A percentile compares a stretch with the other conserved stretches of the same genome.
Conservation (phyloP, 306 rosid genomes). For the Begonia masoniana region DNA sequence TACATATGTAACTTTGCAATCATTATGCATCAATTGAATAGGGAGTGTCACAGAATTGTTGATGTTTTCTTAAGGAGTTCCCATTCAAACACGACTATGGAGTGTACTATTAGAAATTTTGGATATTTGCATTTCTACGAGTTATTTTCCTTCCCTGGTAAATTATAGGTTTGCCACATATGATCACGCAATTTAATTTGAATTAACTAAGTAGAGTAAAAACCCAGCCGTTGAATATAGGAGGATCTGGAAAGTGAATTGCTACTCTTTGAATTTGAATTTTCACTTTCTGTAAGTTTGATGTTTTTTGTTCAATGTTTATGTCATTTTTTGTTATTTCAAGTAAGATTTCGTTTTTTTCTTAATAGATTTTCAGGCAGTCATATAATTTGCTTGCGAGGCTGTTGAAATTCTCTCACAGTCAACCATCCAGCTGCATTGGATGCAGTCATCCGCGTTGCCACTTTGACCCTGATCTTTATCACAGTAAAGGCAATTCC, state of each 20-base stretch:
- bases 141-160: no score
- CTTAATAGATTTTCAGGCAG: not conserved
- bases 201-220: constrained; percentile 33
- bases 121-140: no score
- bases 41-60: no score
- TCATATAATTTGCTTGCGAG: constrained; percentile 24
- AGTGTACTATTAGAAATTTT: no score
- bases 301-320: constrained; percentile 8
- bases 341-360: constrained; percentile 8
- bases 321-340: not conserved
- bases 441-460: constrained; percentile 60
- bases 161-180: no score
- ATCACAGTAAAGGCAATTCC: constrained; percentile 37
- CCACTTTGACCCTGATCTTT: constrained; percentile 61
- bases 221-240: constrained; percentile 53
- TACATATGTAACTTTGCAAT: no score
- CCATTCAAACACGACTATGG: no score
- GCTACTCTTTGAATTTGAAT: constrained; percentile 71
- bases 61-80: no score
- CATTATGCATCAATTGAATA: no score
- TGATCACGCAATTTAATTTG: constrained; percentile 7
- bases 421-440: constrained; percentile 60
- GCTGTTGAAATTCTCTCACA: constrained; percentile 67
- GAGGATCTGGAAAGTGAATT: constrained; percentile 58
- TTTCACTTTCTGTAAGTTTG: constrained; percentile 56